These are phyloP conservation scores for Peltaster fructicola DNA, from an alignment of 2,329 filamentous ascomycete species.

Conservation along the genomic window DNA sequence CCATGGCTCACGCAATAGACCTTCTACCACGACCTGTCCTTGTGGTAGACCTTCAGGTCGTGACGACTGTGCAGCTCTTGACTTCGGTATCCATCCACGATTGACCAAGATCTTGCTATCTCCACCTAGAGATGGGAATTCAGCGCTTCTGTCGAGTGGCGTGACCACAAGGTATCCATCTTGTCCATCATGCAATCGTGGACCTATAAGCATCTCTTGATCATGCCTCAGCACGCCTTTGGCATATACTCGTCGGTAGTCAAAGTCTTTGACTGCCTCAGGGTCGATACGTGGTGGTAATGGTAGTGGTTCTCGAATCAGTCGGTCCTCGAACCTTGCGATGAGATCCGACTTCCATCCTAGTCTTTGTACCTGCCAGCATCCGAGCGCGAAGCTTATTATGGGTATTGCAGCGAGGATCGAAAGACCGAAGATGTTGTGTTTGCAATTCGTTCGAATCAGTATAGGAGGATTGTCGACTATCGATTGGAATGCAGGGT, in stretches of 20 bases:
- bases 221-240: constrained; percentile 65
- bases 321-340: constrained; percentile 77
- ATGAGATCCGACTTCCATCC: constrained; percentile 89
- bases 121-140: constrained; percentile 14
- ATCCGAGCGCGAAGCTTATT: constrained; percentile 76
- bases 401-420: constrained; percentile 55
- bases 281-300: constrained; percentile 72
- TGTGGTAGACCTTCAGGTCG: constrained; percentile 46
- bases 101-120: constrained; percentile 65
- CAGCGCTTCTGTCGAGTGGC: constrained; percentile 56
- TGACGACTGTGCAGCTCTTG: constrained; percentile 44
- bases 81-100: constrained; percentile 79
- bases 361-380: constrained; percentile 88
- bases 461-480: constrained; percentile 72
- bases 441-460: constrained; percentile 54
- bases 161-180: constrained; percentile 87
- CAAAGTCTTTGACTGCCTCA: constrained; percentile 68
- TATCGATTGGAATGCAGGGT: constrained; percentile 66
- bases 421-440: constrained; percentile 34
- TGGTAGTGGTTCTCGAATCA: constrained; percentile 70
- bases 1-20: constrained; percentile 72
- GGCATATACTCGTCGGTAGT: constrained; percentile 70
- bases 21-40: constrained; percentile 63
- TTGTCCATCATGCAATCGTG: constrained; percentile 71
- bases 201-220: constrained; percentile 89